These are phyloP conservation scores for thale cress (Arabidopsis thaliana) DNA, from an alignment of 345 rosid genomes.

Conservation along the genomic window TAIR10.1 NC_003076.8:1965501-1966000, in stretches of 20 bases:
- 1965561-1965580: slow-evolving; percentile 81
- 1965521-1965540: slow-evolving; percentile 34
- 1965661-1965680: slow-evolving; percentile 72
- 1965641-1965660: slow-evolving; percentile 53
- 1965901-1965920: not conserved
- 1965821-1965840: slow-evolving; percentile 86
- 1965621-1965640: slow-evolving; percentile 71
- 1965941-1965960: slow-evolving; percentile 62
- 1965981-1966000: slow-evolving; percentile 65
- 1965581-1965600: slow-evolving; percentile 85
- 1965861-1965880: slow-evolving; percentile 56
- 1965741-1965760: slow-evolving; percentile 58
- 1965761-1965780: slow-evolving; percentile 62
- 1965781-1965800: slow-evolving; percentile 80
- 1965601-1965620: slow-evolving; percentile 77
- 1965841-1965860: slow-evolving; percentile 98
- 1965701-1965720: not conserved
- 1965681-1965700: slow-evolving; percentile 11
- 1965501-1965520: slow-evolving; percentile 9
- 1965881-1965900: slow-evolving; percentile 41
- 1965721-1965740: not conserved
- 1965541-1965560: slow-evolving; percentile 92
- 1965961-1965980: slow-evolving; percentile 76
- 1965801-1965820: slow-evolving; percentile 64
- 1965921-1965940: not conserved